Evolutionary conservation across 116 monocot genomes (phyloP).

Genomic region (Iris pallida): DNA sequence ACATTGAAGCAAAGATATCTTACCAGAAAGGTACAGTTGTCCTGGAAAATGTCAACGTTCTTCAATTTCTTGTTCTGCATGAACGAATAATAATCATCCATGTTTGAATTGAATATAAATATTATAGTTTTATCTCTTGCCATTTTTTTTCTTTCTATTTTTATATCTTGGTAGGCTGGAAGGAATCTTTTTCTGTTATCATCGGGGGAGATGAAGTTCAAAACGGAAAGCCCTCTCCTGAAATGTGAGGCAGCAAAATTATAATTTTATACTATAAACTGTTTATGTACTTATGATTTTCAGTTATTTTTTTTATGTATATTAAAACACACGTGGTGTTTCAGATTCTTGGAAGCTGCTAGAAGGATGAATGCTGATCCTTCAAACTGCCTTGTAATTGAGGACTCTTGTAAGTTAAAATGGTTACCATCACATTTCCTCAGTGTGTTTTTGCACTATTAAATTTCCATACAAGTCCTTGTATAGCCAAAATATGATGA

Average conservation of each 20-base stretch:
- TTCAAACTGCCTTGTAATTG: conserved; percentile 68
- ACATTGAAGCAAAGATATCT: conserved; percentile 68
- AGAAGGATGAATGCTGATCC: conserved; percentile 64
- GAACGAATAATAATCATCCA: neutral
- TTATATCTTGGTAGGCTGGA: conserved; percentile 44
- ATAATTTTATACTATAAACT: neutral
- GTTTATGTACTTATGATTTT: neutral
- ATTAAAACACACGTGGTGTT: neutral
- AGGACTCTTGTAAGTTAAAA: conserved; percentile 82
- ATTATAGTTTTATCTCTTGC: neutral
- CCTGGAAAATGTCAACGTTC: neutral
- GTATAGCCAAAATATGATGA: no score
- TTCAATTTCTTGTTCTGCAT: neutral
- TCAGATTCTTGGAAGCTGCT: conserved; percentile 85
- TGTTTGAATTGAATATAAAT: no score
- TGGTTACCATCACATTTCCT: neutral
- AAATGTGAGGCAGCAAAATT: conserved; percentile 44
- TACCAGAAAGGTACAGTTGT: conserved; percentile 43
- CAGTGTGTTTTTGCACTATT: neutral
- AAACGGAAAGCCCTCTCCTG: conserved; percentile 78
- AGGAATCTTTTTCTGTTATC: conserved; percentile 66
- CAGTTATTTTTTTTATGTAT: neutral
- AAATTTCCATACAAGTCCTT: no score
- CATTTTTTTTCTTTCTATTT: neutral
- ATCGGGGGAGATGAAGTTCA: conserved; percentile 77